These are phyloP conservation scores for Cercospora sp. DNA, from an alignment of 2,329 filamentous ascomycete species.

Conservation along the genomic window DNA sequence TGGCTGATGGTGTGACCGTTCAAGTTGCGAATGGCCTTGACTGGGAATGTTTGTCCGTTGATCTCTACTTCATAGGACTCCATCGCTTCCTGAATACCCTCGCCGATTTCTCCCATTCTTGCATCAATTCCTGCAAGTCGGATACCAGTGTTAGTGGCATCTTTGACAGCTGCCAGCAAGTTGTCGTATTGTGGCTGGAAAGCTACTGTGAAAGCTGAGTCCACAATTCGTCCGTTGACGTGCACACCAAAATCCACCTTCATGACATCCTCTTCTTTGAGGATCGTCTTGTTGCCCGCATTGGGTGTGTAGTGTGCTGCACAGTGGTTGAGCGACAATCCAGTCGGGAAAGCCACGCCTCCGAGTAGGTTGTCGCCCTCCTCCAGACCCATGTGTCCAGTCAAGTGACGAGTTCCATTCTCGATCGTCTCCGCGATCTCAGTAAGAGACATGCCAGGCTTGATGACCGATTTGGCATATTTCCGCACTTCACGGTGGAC, in stretches of 20 bases:
- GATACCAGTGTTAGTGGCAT: slow-evolving; percentile 66
- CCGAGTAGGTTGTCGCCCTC: slow-evolving; percentile 53
- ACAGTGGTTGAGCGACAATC: slow-evolving; percentile 55
- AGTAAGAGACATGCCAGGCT: slow-evolving; percentile 52
- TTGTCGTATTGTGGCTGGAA: slow-evolving; percentile 76
- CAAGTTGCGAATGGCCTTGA: slow-evolving; percentile 58
- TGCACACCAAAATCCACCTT: slow-evolving; percentile 83
- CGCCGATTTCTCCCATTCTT: slow-evolving; percentile 56
- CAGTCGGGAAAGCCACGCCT: slow-evolving; percentile 59
- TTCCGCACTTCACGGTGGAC: slow-evolving; percentile 57
- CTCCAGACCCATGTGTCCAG: slow-evolving; percentile 54
- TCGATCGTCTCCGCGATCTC: slow-evolving; percentile 57
- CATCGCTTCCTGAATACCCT: slow-evolving; percentile 62
- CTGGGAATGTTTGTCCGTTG: slow-evolving; percentile 52
- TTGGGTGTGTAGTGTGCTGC: slow-evolving; percentile 60
- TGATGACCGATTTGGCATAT: slow-evolving; percentile 51
- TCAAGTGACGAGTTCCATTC: slow-evolving; percentile 54
- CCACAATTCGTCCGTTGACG: slow-evolving; percentile 75
- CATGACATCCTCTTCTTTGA: slow-evolving; percentile 74
- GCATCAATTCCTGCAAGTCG: slow-evolving; percentile 57
- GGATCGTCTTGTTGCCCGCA: slow-evolving; percentile 64
- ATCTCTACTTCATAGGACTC: slow-evolving; percentile 62
- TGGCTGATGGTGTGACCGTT: slow-evolving; percentile 57
- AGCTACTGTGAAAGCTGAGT: slow-evolving; percentile 76
- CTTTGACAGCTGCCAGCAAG: slow-evolving; percentile 70